Conservation (phyloP, 2,329 filamentous ascomycete genomes). For the Didymella segeticola region DNA sequence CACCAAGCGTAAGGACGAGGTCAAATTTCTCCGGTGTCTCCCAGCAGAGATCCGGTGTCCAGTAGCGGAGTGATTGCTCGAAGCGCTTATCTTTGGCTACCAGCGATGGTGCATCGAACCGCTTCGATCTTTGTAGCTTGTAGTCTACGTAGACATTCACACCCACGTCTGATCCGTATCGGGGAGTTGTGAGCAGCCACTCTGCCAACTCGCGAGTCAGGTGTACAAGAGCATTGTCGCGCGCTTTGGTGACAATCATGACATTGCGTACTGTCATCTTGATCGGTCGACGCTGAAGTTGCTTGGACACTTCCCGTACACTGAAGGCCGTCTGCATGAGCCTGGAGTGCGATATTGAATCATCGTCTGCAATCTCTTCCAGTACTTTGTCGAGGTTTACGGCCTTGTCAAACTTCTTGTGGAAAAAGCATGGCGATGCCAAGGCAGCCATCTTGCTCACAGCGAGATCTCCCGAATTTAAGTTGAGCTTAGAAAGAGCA, state of each 20-base stretch:
- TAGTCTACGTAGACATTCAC: constrained; percentile 98
- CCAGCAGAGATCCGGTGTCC: constrained; percentile 97
- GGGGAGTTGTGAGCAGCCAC: constrained; percentile 87
- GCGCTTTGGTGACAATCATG: constrained; percentile 98
- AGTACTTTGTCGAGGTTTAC: constrained; percentile 94
- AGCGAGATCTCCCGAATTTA: constrained; percentile 52
- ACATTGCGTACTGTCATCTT: constrained; percentile 90
- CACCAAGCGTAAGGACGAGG: constrained; percentile 85
- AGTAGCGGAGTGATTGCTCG: constrained; percentile 86
- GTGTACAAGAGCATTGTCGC: constrained; percentile 90
- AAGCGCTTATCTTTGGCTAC: constrained; percentile 77
- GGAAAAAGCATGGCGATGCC: constrained; percentile 96
- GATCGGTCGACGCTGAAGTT: constrained; percentile 89
- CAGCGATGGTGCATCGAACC: constrained; percentile 80
- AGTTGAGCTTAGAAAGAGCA: constrained; percentile 61
- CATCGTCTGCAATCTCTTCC: constrained; percentile 88
- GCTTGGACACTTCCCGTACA: constrained; percentile 93
- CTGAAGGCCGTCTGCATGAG: constrained; percentile 94
- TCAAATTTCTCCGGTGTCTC: constrained; percentile 93
- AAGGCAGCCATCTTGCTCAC: constrained; percentile 67
- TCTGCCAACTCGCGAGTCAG: constrained; percentile 85
- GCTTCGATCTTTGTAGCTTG: constrained; percentile 85
- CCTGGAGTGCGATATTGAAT: constrained; percentile 90
- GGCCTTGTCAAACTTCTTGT: constrained; percentile 94
- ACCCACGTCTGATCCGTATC: constrained; percentile 87